Base-by-base conservation (phyloP, 768 basidiomycete species). In the Boletus huronensis region DNA sequence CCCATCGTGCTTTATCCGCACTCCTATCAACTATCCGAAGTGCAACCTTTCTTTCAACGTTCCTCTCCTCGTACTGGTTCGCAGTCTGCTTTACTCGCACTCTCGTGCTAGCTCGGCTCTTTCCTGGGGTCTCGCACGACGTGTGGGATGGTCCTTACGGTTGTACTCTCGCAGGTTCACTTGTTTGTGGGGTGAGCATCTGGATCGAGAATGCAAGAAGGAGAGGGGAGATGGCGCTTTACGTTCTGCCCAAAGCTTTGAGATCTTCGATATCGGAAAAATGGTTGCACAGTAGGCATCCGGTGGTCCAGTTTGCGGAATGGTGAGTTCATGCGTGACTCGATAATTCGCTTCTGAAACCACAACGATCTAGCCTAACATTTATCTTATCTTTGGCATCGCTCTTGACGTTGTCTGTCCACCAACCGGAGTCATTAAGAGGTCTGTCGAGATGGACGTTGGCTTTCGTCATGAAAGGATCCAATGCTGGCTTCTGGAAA, bases 101-200 rank as follows among this genome's bases (percentile, higher is more conserved):
- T 3, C 72, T 87, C 6, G 72, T 82, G 6, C 66, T 87, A 14
- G 87, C 88, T 2, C 81, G 80, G 25, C 62, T 84, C 8, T 76
- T 91, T 36, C 87, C 87, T 0, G 72, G 66, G 35, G 75, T 92
- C 45, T 85, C 89, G 16, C 87, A 92, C 59, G 80, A 92, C 53
- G 81, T 87, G 55, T 89, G 87, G 82, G 90, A 92, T 63, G 87
- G 90, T 0, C 85, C 90, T 1, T 78, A 76, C 53, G 90, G 90
- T 1, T 80, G 85, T 55, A 70, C 85, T 29, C 69, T 90, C 55
- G 78, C 75, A 4, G 89, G 86, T 21, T 87, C 85, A 55, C 66
- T 92, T 40, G 70, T 78, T 17, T 91, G 89, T 57, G 89, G 90
- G 5, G 74, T 78, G 52, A 90, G 88, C 51, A 89, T 92, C 40